Percentiles rank a stretch among this genome's conserved stretches.
These are phyloP conservation scores for Cyclanthera cordifolia DNA, from an alignment of 306 rosid species.

Conservation along the genomic window DNA sequence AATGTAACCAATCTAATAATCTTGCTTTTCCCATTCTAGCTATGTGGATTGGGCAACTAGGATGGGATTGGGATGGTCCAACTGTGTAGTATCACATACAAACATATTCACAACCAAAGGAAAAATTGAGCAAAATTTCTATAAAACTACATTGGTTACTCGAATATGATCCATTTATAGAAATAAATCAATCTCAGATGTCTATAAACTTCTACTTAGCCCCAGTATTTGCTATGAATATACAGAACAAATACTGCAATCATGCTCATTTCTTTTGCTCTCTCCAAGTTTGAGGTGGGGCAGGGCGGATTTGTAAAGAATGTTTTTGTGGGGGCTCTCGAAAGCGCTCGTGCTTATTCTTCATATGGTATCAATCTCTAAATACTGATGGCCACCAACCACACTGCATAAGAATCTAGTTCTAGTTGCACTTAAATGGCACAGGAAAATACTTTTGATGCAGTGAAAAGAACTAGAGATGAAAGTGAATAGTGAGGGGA, in stretches of 20 bases:
- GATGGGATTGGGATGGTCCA: conserved; percentile 2
- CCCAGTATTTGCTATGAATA: not conserved
- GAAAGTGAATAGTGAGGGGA: not conserved
- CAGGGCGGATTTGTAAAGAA: not conserved
- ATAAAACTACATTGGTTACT: not conserved
- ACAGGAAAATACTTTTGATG: not conserved
- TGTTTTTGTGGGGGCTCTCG: not conserved
- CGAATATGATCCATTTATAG: not conserved
- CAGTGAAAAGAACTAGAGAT: not conserved
- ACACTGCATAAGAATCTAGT: not conserved
- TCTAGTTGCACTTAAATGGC: not conserved
- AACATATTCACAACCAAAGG: not conserved
- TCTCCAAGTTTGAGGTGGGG: not conserved
- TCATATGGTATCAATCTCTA: not conserved
- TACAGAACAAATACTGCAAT: not conserved
- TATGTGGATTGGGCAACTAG: not conserved
- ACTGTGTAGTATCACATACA: not conserved
- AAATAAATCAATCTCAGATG: not conserved
- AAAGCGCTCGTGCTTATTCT: not conserved
- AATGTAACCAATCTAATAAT: not conserved
- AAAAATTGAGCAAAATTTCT: not conserved
- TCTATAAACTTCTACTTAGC: not conserved
- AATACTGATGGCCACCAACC: not conserved
- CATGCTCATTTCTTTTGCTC: not conserved
- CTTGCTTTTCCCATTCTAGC: not conserved